These are phyloP conservation scores for Yamadazyma philogaea DNA, from an alignment of 805 yeast genomes.

Conservation along the genomic window DNA sequence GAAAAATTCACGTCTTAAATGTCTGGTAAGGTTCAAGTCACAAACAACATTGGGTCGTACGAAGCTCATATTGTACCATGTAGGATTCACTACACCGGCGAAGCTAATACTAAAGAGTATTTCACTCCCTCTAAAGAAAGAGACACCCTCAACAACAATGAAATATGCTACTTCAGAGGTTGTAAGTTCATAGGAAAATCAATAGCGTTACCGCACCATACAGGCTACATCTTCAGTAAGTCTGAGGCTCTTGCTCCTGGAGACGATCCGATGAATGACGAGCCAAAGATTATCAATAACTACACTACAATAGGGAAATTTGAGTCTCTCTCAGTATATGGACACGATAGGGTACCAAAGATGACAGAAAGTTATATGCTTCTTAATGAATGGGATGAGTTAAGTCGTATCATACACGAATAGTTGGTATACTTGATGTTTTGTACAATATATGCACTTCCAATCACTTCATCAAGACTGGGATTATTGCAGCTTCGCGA, in stretches of 20 bases:
- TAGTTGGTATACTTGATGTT: neutral
- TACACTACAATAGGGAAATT: conserved; percentile 24
- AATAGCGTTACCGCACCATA: conserved; percentile 16
- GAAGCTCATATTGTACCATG: conserved; percentile 26
- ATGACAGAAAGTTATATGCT: conserved; percentile 24
- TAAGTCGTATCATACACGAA: conserved; percentile 24
- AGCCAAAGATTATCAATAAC: conserved; percentile 19
- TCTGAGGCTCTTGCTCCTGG: conserved; percentile 21
- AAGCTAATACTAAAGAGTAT: conserved; percentile 30
- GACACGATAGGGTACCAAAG: conserved; percentile 28
- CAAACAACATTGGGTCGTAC: conserved; percentile 14
- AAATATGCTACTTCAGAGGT: conserved; percentile 34
- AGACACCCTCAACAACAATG: conserved; percentile 14
- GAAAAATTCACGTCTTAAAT: conserved; percentile 3
- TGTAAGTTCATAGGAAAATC: conserved; percentile 28
- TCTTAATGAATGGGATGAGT: conserved; percentile 27
- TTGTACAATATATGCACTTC: neutral
- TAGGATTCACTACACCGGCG: conserved; percentile 27
- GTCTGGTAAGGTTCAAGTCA: conserved; percentile 5
- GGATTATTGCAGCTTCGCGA: neutral
- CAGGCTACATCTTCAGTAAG: conserved; percentile 27
- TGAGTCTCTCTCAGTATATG: conserved; percentile 22
- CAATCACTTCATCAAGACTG: neutral
- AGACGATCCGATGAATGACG: conserved; percentile 12
- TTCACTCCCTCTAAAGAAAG: conserved; percentile 28